Conservation (phyloP, 495 filamentous ascomycete species). For the Beverwykella pulmonaria region DNA sequence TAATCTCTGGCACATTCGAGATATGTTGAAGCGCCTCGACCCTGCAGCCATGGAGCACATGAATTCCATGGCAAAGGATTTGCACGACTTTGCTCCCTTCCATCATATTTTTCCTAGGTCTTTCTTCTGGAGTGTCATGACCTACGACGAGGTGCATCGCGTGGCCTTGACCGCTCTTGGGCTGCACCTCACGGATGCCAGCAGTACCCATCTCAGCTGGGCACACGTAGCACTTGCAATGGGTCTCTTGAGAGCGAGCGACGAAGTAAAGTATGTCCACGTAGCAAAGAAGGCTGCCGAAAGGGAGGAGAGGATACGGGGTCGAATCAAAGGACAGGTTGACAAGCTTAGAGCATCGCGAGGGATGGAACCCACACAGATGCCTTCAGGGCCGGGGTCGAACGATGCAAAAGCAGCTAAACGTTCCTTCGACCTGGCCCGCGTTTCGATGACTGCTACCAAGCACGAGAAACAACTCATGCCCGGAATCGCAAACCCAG, state of each 20-base stretch:
- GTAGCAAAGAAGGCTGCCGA: background rate
- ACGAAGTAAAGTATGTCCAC: constrained; percentile 28
- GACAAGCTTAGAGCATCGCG: background rate
- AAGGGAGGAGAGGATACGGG: background rate
- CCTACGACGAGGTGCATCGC: constrained; percentile 44
- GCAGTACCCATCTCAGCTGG: constrained; percentile 1
- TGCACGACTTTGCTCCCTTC: background rate
- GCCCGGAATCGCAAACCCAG: constrained; percentile 75
- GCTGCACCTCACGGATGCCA: constrained; percentile 13
- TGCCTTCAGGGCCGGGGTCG: background rate
- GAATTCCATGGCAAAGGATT: background rate
- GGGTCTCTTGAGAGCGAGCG: constrained; percentile 36
- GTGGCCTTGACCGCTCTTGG: constrained; percentile 44
- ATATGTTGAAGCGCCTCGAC: constrained; percentile 60
- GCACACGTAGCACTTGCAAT: constrained; percentile 40
- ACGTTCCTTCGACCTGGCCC: constrained; percentile 19
- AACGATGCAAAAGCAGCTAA: background rate
- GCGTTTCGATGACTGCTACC: constrained; percentile 47
- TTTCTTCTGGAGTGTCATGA: constrained; percentile 31
- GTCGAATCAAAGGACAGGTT: background rate
- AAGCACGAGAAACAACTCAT: constrained; percentile 81
- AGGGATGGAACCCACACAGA: background rate
- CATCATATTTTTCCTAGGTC: constrained; percentile 9
- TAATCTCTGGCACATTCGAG: constrained; percentile 70
- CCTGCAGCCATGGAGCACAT: constrained; percentile 15